Evolutionary conservation across 768 basidiomycete genomes (phyloP).

Genomic region (Pisolithus sp.): DNA sequence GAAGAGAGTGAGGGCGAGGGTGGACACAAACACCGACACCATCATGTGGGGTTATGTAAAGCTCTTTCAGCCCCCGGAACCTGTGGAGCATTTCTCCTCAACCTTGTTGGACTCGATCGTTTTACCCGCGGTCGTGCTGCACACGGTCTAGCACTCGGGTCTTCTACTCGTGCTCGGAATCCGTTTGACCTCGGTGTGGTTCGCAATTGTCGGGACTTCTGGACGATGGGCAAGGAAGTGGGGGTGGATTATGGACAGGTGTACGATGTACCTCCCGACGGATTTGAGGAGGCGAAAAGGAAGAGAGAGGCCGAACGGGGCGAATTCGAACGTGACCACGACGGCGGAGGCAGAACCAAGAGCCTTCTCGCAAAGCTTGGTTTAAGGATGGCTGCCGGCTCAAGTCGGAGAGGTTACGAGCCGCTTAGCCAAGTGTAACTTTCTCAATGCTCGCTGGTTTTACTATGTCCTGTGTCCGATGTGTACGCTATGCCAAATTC

Average conservation of each 20-base stretch:
- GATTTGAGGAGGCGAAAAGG: constrained; percentile 69
- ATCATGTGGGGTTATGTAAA: constrained; percentile 32
- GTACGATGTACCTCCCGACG: constrained; percentile 86
- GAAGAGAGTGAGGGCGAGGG: constrained; percentile 32
- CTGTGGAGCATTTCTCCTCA: constrained; percentile 65
- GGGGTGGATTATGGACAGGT: constrained; percentile 87
- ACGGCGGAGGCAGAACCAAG: constrained; percentile 36
- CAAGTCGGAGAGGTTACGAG: constrained; percentile 30
- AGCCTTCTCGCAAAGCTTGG: constrained; percentile 30
- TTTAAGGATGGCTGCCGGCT: constrained; percentile 30
- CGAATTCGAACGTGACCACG: constrained; percentile 41
- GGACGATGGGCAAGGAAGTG: constrained; percentile 77
- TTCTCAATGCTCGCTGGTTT: neutral
- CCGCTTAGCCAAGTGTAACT: constrained; percentile 26
- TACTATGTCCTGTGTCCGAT: too few relatives aligned
- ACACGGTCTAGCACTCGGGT: constrained; percentile 72
- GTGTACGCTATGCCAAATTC: neutral
- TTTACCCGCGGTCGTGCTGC: constrained; percentile 90
- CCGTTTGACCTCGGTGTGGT: constrained; percentile 84
- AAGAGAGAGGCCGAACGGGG: constrained; percentile 45
- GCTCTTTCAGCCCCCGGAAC: constrained; percentile 28
- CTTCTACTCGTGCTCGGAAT: constrained; percentile 61
- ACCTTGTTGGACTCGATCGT: constrained; percentile 86
- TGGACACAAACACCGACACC: constrained; percentile 42
- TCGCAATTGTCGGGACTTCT: constrained; percentile 89